Evolutionary conservation across 495 filamentous ascomycete species (phyloP).

Genomic region (Aspergillus cavernicola): DNA sequence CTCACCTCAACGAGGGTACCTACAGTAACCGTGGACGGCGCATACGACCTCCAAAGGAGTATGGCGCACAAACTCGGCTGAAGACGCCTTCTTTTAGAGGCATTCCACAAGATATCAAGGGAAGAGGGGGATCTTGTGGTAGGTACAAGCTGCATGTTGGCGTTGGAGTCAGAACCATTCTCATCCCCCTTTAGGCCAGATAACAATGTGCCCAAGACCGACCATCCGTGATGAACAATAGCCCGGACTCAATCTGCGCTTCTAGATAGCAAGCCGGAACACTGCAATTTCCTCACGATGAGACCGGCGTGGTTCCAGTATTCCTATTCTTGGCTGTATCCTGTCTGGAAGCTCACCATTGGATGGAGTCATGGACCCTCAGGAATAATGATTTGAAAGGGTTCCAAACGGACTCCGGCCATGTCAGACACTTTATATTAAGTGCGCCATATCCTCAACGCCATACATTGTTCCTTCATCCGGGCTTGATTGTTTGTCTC

Average conservation of each 20-base stretch:
- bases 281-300: not conserved
- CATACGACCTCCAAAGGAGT: no score
- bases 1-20: no score
- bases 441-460: not conserved
- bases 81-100: not conserved
- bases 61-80: not conserved
- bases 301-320: not conserved
- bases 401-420: not conserved
- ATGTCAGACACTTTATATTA: conserved; percentile 2
- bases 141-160: not conserved
- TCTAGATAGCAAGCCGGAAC: not conserved
- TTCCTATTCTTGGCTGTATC: not conserved
- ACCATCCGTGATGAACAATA: not conserved
- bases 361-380: not conserved
- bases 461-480: conserved; percentile 7
- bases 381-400: not conserved
- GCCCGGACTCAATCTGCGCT: not conserved
- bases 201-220: not conserved
- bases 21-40: no score
- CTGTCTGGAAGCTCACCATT: not conserved
- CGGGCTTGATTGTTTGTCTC: conserved; percentile 13
- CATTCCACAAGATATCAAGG: not conserved
- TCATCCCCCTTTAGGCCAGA: not conserved
- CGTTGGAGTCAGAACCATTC: not conserved
- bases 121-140: not conserved